These are phyloP conservation scores for Knoxdaviesia capensis DNA, from an alignment of 2,329 filamentous ascomycete genomes.

Conservation along the genomic window DNA sequence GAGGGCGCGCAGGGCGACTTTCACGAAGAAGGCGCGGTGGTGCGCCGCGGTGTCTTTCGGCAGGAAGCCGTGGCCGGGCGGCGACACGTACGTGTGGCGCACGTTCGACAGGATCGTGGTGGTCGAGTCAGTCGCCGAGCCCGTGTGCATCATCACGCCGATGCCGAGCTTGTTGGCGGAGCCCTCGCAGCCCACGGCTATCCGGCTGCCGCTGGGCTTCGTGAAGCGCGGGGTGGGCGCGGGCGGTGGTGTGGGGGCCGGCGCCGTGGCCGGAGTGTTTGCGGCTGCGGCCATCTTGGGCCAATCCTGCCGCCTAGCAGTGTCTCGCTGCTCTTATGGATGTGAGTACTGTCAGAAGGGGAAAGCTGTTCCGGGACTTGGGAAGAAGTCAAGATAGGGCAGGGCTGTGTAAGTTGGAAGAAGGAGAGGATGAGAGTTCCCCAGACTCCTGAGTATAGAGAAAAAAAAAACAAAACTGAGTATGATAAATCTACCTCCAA, in stretches of 20 bases:
- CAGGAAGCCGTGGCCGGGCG: constrained; percentile 83
- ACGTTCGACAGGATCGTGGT: constrained; percentile 65
- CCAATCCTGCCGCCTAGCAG: no score
- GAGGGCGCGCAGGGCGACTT: constrained; percentile 63
- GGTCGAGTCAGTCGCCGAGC: constrained; percentile 29
- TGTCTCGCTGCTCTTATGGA: no score
- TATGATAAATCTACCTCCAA: no score
- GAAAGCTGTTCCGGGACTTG: no score
- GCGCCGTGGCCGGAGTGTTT: not conserved
- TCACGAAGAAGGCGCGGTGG: constrained; percentile 70
- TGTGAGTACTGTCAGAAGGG: not conserved
- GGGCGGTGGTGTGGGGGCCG: not conserved
- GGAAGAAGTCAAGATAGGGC: no score
- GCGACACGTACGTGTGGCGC: constrained; percentile 80
- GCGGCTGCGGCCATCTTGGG: not conserved
- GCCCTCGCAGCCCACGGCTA: constrained; percentile 53
- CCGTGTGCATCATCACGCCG: constrained; percentile 68
- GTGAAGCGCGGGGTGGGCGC: constrained; percentile 5
- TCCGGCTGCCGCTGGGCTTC: constrained; percentile 14
- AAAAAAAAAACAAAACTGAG: no score
- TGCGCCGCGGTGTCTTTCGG: constrained; percentile 92
- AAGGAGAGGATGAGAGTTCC: no score
- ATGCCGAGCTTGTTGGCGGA: constrained; percentile 96
- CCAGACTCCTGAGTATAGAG: no score
- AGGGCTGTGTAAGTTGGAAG: no score